These are phyloP conservation scores for Sphaerobolus stellatus DNA, from an alignment of 1,284 basidiomycete genomes.

Conservation along the genomic window DNA sequence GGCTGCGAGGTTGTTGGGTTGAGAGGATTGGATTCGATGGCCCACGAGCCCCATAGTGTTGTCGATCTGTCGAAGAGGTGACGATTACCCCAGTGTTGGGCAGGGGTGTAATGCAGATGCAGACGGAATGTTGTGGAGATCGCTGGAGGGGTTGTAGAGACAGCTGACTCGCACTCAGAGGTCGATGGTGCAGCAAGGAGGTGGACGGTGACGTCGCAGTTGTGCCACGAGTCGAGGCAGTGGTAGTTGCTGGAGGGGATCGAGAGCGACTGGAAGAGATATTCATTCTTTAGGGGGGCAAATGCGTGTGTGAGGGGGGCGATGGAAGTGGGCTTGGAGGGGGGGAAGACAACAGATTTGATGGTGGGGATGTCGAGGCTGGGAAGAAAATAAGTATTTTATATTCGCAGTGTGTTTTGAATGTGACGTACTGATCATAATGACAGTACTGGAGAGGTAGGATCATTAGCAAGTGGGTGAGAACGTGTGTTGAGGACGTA, in stretches of 20 bases:
- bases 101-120: slow-evolving; percentile 48
- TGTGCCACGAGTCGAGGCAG: slow-evolving; percentile 74
- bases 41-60: slow-evolving; percentile 64
- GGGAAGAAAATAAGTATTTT: slow-evolving; percentile 7
- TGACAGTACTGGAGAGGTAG: slow-evolving; percentile 57
- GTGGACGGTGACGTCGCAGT: slow-evolving; percentile 39
- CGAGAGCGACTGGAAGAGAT: slow-evolving; percentile 44
- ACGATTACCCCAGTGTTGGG: slow-evolving; percentile 57
- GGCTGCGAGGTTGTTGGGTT: neutral
- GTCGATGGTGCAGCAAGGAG: slow-evolving; percentile 22
- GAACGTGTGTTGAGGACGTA: slow-evolving; percentile 27
- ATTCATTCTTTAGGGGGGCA: slow-evolving; percentile 59
- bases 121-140: slow-evolving; percentile 25
- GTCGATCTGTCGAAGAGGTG: slow-evolving; percentile 48
- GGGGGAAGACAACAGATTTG: slow-evolving; percentile 31
- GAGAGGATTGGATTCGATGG: slow-evolving; percentile 34
- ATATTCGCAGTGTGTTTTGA: neutral
- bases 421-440: slow-evolving; percentile 60
- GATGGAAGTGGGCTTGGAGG: slow-evolving; percentile 12
- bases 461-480: neutral
- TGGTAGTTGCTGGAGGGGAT: slow-evolving; percentile 45
- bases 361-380: slow-evolving; percentile 62
- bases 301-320: slow-evolving; percentile 49
- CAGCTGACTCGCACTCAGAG: neutral
- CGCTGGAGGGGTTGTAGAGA: neutral